Evolutionary conservation across 2,329 filamentous ascomycete species (phyloP), one percentile per base, ranked within the genome.

Genomic region (Claviceps pusilla): DNA sequence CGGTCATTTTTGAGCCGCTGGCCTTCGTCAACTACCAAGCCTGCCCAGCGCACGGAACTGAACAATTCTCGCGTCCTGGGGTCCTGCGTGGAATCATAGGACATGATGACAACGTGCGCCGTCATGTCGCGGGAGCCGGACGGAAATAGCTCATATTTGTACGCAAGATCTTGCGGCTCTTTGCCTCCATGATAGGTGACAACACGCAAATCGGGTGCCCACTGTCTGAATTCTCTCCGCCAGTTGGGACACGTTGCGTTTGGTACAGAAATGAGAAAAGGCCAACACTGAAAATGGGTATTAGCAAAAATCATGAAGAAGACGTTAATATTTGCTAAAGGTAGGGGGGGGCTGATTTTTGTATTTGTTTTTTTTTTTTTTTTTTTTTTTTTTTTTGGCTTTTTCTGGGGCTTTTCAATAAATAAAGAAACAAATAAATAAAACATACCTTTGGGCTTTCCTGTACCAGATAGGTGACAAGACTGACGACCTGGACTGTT

Each of bases 181-280:
- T 76, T 78, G 16, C 85, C 85, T 48, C 93, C 93, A 65, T 94
- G 94, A 65, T 93, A 97, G 0, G 89, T 85, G n/a, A 96, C 89
- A 7, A 95, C 89, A 46, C 89, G 82, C 41, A 97, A 71, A 7
- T 80, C 80, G 1, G 91, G 91, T 0, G 86, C 84, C 91, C 91
- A 98, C 60, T 87, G 84, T 71, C 95, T 94, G 67, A 97, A 89
- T 66, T 98, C 93, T 50, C 91, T 83, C 6, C 91, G 86, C 91
- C 93, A 98, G 66, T 98, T 98, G n/a, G 89, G 82, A 66, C 89
- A 95, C 0, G 93, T 98, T 0, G 91, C 84, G 64, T 97, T 97
- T 0, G 93, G 93, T 0, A 95, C 91, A 2, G 96, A 89, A 3
- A 97, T 77, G 16, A 98, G 75, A 65, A 96, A 97, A 0, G 93